Evolutionary conservation across 768 basidiomycete species (phyloP).

Genomic region (Austroboletus festivus): DNA sequence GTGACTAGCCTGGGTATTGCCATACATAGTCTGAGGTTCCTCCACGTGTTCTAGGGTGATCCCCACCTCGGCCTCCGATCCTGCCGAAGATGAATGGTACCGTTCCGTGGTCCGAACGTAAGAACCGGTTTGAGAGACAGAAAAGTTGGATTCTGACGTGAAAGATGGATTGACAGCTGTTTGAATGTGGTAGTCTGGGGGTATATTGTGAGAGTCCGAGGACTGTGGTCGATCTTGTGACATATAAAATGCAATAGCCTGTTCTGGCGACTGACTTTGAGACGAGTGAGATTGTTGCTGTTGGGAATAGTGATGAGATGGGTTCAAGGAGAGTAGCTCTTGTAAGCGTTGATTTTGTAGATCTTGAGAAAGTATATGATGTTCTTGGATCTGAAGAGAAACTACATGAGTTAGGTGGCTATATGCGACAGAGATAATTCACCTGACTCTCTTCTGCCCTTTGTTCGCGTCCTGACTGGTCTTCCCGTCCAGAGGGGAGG

Average conservation of each 20-base stretch:
- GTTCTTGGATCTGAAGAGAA: constrained; percentile 1
- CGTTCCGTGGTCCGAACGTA: constrained; percentile 5
- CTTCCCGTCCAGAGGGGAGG: not conserved
- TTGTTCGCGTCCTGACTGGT: constrained; percentile 6
- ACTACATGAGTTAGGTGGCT: not conserved
- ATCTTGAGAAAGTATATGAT: constrained; percentile 1
- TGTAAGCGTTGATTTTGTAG: constrained; percentile 23
- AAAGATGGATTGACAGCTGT: not conserved
- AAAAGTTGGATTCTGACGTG: constrained; percentile 4
- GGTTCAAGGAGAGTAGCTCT: constrained; percentile 17
- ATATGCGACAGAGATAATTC: not conserved
- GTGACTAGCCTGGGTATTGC: constrained; percentile 12
- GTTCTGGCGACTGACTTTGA: constrained; percentile 6
- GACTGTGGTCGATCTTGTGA: not conserved
- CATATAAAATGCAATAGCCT: not conserved
- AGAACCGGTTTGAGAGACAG: not conserved
- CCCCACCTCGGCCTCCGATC: constrained; percentile 7
- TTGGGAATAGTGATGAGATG: constrained; percentile 2
- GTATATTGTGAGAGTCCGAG: not conserved
- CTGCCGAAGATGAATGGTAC: constrained; percentile 3
- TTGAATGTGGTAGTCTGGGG: constrained; percentile 3
- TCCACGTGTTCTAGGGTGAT: constrained; percentile 18
- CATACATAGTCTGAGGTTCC: constrained; percentile 9
- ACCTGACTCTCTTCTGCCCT: constrained; percentile 8
- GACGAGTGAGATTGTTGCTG: not conserved